Conservation (phyloP, 352 stramenopile genomes). For the Phytopythium aichiense region DNA sequence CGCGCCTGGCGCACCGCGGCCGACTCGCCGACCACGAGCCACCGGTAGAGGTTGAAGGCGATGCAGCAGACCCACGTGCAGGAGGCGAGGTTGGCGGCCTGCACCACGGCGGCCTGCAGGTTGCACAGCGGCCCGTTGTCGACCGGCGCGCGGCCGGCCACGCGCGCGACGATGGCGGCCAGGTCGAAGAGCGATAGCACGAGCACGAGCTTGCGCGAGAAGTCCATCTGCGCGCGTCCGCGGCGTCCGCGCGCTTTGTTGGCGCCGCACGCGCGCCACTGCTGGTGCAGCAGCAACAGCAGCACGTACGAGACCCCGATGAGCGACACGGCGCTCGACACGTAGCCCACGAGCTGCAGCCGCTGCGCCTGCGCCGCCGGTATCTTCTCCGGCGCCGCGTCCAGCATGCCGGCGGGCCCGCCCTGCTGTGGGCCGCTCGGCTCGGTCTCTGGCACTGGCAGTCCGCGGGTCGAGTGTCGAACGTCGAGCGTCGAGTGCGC, state of each 20-base stretch:
- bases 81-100: conserved; percentile 47
- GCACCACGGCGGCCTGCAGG: conserved; percentile 52
- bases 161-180: conserved; percentile 39
- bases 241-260: conserved; percentile 12
- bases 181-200: conserved; percentile 74
- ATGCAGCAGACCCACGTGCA: conserved; percentile 78
- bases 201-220: conserved; percentile 64
- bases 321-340: conserved; percentile 53
- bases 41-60: conserved; percentile 78
- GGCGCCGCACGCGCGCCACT: conserved; percentile 12
- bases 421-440: no score
- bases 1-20: conserved; percentile 57
- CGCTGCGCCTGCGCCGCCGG: conserved; percentile 18
- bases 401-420: conserved; percentile 1
- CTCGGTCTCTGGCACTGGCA: no score
- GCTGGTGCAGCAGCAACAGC: conserved; percentile 44
- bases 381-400: conserved; percentile 16
- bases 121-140: conserved; percentile 39
- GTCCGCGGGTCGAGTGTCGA: no score
- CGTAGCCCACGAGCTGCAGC: conserved; percentile 41
- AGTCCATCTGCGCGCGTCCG: conserved; percentile 38
- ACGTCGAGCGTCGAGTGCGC: no score
- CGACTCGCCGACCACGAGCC: conserved; percentile 70
- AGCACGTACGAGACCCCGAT: conserved; percentile 64
- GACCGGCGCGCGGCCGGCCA: conserved; percentile 48